Evolutionary conservation across 441 rosid species (phyloP), one percentile per base, ranked within the genome.

Genomic region (Aleurites moluccanus): DNA sequence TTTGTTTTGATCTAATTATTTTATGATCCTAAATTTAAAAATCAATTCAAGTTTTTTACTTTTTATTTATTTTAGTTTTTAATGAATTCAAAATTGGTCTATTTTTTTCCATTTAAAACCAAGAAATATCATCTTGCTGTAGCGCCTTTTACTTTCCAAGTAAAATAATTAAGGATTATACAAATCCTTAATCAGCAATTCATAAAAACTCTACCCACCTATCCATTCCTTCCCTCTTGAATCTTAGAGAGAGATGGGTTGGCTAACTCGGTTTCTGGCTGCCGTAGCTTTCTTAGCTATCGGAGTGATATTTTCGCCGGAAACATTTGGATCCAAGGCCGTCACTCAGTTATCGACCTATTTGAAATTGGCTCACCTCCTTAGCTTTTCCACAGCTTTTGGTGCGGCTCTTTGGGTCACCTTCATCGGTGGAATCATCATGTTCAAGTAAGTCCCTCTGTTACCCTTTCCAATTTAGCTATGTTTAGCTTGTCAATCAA

Each of bases 391-490:
- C 81, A 91, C 97, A 52, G 91, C 97, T 65, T 94, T 92, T 87
- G 98, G 98, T 14, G 86, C 98, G 33, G 97, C 97, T 74, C 96
- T 91, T 25, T 94, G 98, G 98, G 97, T 90, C 84, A 92, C 98
- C 68, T 92, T 92, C 87, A 91, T 94, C 85, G 97, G 97, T 44
- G 94, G 97, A 78, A 90, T 92, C 92, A 92, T 92, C 85, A 92
- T 94, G 98, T 91, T 94, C 91, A 94, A 88, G 97, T 92, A 76
- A 64, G 57, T 16, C 11, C 33, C 25, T 70, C 40, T 63, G 6
- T 28, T 7, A 27, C 33, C 60, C 60, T 21, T 27, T 25, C 10
- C 21, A 4, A 21, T 56, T 0, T 7, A n/a, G 20, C 52, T 15
- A 70, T 64, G 9, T 56, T 21, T 67, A 25, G 23, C 4, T 53